Base-by-base conservation (phyloP, 257 asterid species). In the Salvia rosmarinus region DNA sequence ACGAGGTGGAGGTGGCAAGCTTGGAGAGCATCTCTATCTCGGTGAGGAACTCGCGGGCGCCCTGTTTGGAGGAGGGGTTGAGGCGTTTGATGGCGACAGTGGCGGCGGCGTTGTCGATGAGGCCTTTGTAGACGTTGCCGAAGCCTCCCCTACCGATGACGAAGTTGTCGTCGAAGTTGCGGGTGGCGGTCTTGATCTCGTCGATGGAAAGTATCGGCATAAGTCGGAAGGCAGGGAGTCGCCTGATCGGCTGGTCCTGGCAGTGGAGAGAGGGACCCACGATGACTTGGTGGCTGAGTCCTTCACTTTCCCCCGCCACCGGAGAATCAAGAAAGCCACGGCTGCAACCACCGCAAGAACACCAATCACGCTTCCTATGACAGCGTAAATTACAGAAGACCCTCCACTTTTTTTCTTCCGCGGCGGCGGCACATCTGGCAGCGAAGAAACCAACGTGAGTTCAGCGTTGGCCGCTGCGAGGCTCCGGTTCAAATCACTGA, bases 121-220 rank as follows among this genome's bases (percentile, higher is more conserved):
- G 74, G 8, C 89, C 85, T 72, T 73, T 82, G 80, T 89, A 89
- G 17, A 85, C 93, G 16, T 82, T 86, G 20, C 93, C 89, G 10
- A 89, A 89, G 1, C 96, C 93, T 30, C 91, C 93, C 4, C 8
- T 51, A 0, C 96, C 93, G 10, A 86, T 68, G 17, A 89, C 67
- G 32, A 67, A 77, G 16, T 13, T 74, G 20, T 77, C 67, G 3
- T 84, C 64, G 54, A 89, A 89, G 68, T 82, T 74, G 32, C 59
- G 62, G 4, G 91, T 87, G 4, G 87, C 88, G 0, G 79, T 5
- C 72, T 55, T 75, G 23, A 87, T 78, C 75, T 89, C 96, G 6
- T 83, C 84, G 2, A 89, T 70, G 4, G 72, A 71, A 51, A 89
- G n/a, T n/a, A n/a, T n/a, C 37, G 37, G 37, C 92, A 80, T 1